A percentile compares a stretch with the other conserved stretches of the same genome.
Evolutionary conservation across 352 stramenopile genomes (phyloP).

Genomic region (Albugo candida): DNA sequence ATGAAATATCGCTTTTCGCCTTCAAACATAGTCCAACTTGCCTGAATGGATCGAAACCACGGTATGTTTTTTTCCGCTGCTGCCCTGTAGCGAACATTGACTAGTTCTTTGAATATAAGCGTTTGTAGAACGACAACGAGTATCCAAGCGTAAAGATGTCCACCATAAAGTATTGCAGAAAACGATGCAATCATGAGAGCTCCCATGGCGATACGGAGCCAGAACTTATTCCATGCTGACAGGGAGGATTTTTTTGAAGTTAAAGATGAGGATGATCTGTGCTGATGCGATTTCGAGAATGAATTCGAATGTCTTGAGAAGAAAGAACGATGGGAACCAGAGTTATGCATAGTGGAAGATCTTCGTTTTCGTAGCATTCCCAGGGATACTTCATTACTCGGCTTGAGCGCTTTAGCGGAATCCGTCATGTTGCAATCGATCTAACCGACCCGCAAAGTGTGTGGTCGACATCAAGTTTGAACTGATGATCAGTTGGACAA

Average conservation of each 20-base stretch:
- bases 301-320: too few species aligned
- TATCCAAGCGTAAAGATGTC: constrained; percentile 63
- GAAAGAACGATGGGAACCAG: too few species aligned
- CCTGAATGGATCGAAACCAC: constrained; percentile 91
- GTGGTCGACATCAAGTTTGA: too few species aligned
- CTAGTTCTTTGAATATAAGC: constrained; percentile 91
- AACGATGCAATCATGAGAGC: constrained; percentile 62
- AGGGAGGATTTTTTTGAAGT: neutral
- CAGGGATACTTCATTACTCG: too few species aligned
- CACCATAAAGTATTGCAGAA: constrained; percentile 49
- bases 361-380: too few species aligned
- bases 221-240: constrained; percentile 28
- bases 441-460: too few species aligned
- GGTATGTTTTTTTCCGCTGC: constrained; percentile 91
- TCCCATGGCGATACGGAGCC: constrained; percentile 50
- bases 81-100: constrained; percentile 93
- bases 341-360: too few species aligned
- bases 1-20: neutral
- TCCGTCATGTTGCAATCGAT: too few species aligned
- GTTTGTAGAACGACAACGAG: constrained; percentile 77
- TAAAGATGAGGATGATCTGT: neutral
- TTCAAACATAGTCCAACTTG: constrained; percentile 1
- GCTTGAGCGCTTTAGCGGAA: too few species aligned
- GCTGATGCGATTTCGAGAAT: too few species aligned
- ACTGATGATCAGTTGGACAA: too few species aligned